These are phyloP conservation scores for Fusarium lyarnte DNA, from an alignment of 2,329 filamentous ascomycete species.

Conservation along the genomic window DNA sequence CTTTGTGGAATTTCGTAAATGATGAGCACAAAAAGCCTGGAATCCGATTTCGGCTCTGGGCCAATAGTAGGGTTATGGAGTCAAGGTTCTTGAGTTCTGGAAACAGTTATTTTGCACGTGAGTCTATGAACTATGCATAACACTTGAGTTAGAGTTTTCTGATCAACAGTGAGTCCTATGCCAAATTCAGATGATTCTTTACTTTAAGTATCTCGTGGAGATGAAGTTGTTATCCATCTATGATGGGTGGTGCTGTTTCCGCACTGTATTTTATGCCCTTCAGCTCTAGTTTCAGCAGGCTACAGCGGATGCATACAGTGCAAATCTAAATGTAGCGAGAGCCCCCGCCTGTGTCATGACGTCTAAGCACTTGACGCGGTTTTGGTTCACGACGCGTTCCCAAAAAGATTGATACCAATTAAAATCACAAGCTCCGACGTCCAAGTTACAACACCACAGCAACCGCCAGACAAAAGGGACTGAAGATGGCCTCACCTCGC, in stretches of 20 bases:
- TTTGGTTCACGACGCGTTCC: conserved; percentile 37
- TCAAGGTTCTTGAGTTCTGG: neutral
- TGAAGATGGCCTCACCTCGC: conserved; percentile 44
- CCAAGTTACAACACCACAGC: conserved; percentile 25
- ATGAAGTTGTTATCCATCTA: neutral
- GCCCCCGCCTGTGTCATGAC: conserved; percentile 28
- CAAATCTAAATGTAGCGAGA: neutral
- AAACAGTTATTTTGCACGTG: neutral
- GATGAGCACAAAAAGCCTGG: neutral
- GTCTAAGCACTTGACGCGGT: conserved; percentile 41
- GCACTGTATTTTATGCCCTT: neutral
- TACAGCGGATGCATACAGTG: conserved; percentile 7
- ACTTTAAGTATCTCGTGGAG: neutral
- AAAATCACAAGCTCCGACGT: conserved; percentile 26
- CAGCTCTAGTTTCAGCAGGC: neutral
- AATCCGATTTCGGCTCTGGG: neutral
- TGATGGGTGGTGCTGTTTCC: neutral
- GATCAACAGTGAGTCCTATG: neutral
- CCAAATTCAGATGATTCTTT: neutral
- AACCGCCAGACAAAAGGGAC: conserved; percentile 12
- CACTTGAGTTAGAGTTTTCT: neutral
- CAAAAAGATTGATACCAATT: conserved; percentile 32
- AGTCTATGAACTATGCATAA: neutral
- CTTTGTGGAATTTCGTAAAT: neutral
- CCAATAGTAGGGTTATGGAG: neutral